Evolutionary conservation across 2,329 filamentous ascomycete species (phyloP), one percentile per base, ranked within the genome.

Genomic region (Phialophora verrucosa): DNA sequence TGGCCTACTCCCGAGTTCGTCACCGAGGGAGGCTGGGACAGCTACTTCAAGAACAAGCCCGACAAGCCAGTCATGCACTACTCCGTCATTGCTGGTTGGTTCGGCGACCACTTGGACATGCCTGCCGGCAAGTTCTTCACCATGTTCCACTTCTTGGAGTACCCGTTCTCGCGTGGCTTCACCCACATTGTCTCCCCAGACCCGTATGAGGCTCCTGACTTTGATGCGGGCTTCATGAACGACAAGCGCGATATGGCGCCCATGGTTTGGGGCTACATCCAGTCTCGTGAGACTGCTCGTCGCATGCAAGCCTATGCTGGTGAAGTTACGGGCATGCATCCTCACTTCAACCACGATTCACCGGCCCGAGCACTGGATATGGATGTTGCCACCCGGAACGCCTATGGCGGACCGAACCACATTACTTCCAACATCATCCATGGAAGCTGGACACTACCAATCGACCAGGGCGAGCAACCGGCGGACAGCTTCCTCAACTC

Each of bases 51-150:
- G 81, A 79, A 93, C 75, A 93, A 93, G 81, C 90, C 90, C 0
- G 90, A 93, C 78, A 93, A 93, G 83, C 91, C 91, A 0, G 90
- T 93, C 51, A 93, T 93, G 91, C 91, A 93, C 75, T 93, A 93
- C 79, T 90, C 85, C 1, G 86, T 93, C 63, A 92, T 93, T 74
- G 82, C 89, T 17, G 89, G 89, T 42, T 81, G 76, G 75, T 81
- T 81, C 65, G 78, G 76, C 69, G 78, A 83, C 75, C 81, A 85
- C 73, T 84, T 85, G 78, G 76, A 79, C 58, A 89, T 90, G 84
- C 90, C 90, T 0, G 85, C 89, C 0, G 90, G 90, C 71, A 92
- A 92, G 70, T 92, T 91, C 83, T 92, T 92, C 81, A 90, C 87
- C 74, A 92, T 92, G 89, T 92, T 92, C 84, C 89, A 91, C 77